Conservation (phyloP, 164 flowering plant species). For the Aristolochia californica region DNA sequence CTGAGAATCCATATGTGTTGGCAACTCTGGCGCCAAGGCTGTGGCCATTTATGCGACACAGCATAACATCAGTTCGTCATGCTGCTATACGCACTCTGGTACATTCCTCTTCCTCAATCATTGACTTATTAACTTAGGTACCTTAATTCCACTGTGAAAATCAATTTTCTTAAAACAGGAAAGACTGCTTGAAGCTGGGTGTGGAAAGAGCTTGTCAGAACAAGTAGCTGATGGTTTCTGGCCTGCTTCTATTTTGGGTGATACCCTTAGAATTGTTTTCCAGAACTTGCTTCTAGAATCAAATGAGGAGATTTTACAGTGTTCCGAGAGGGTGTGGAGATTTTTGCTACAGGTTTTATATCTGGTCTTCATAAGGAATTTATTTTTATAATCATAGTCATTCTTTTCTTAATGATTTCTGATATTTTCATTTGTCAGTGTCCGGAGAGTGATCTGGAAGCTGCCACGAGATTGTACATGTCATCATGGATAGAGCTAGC, state of each 20-base stretch:
- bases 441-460: slow-evolving; percentile 60
- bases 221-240: slow-evolving; percentile 45
- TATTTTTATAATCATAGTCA: neutral
- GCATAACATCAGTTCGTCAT: slow-evolving; percentile 81
- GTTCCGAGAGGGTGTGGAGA: slow-evolving; percentile 95
- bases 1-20: slow-evolving; percentile 61
- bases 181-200: slow-evolving; percentile 83
- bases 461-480: slow-evolving; percentile 48
- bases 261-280: slow-evolving; percentile 87
- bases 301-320: slow-evolving; percentile 61
- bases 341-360: slow-evolving; percentile 66
- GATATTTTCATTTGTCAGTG: slow-evolving; percentile 32
- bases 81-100: slow-evolving; percentile 94
- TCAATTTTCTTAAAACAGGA: slow-evolving; percentile 38
- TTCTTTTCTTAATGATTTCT: neutral
- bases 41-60: slow-evolving; percentile 99
- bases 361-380: neutral
- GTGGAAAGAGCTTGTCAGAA: slow-evolving; percentile 37
- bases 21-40: slow-evolving; percentile 84
- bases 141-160: neutral
- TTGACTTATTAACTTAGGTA: neutral
- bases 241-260: slow-evolving; percentile 88
- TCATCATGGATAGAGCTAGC: slow-evolving; percentile 83
- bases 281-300: slow-evolving; percentile 91
- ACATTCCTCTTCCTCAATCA: slow-evolving; percentile 7